Conservation (phyloP, 495 filamentous ascomycete genomes). For the Diplogelasinospora grovesii region DNA sequence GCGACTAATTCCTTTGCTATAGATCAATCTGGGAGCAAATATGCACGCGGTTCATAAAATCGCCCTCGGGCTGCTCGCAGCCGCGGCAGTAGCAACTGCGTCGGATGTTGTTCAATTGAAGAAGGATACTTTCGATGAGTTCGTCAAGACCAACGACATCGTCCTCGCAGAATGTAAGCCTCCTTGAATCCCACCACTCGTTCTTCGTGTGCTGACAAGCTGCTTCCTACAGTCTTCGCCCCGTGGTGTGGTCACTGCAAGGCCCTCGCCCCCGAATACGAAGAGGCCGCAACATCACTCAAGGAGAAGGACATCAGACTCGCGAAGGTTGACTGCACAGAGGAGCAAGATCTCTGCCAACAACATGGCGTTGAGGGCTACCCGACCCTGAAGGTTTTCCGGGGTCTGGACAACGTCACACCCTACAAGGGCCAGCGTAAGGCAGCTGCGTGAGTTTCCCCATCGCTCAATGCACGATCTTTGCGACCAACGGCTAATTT, state of each 20-base stretch:
- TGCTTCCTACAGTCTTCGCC: slow-evolving; percentile 49
- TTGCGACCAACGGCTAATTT: slow-evolving; percentile 23
- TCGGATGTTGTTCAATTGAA: slow-evolving; percentile 82
- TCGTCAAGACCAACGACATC: slow-evolving; percentile 77
- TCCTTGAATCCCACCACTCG: background rate
- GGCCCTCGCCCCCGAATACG: slow-evolving; percentile 76
- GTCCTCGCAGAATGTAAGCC: slow-evolving; percentile 72
- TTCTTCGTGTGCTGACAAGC: slow-evolving; percentile 7
- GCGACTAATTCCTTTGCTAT: background rate
- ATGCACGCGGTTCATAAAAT: slow-evolving; percentile 28
- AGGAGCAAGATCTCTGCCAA: slow-evolving; percentile 85
- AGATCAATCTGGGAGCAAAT: slow-evolving; percentile 8
- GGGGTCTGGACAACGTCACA: slow-evolving; percentile 72
- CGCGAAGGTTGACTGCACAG: slow-evolving; percentile 95
- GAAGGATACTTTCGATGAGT: slow-evolving; percentile 77
- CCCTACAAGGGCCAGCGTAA: slow-evolving; percentile 88
- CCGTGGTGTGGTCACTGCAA: slow-evolving; percentile 82
- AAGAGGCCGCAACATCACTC: slow-evolving; percentile 84
- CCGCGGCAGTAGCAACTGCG: slow-evolving; percentile 52
- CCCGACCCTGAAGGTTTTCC: slow-evolving; percentile 98
- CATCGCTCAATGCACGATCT: background rate
- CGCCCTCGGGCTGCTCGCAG: slow-evolving; percentile 52
- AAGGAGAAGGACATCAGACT: slow-evolving; percentile 93
- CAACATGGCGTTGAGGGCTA: slow-evolving; percentile 90
- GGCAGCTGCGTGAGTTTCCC: slow-evolving; percentile 67